A percentile compares a stretch with the other conserved stretches of the same genome.
Evolutionary conservation across 2,329 filamentous ascomycete genomes (phyloP).

Genomic region (Thielaviopsis euricoi): DNA sequence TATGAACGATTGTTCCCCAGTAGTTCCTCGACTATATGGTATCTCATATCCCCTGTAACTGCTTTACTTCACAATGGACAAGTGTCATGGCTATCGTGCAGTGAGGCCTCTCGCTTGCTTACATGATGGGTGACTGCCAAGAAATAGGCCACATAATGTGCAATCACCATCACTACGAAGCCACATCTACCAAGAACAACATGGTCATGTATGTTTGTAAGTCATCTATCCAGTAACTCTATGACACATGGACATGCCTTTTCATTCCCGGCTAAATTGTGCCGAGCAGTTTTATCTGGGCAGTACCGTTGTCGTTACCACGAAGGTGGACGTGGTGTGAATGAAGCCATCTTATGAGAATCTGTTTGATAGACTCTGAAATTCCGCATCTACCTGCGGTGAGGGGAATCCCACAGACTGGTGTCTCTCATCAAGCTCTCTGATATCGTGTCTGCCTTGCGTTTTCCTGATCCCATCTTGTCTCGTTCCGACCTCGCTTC

Average conservation of each 20-base stretch:
- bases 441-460: neutral
- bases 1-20: too few species aligned
- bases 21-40: too few species aligned
- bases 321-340: neutral
- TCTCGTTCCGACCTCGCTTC: neutral
- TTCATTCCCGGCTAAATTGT: neutral
- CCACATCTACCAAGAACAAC: neutral
- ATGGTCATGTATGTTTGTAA: neutral
- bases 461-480: neutral
- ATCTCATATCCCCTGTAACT: neutral
- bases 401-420: neutral
- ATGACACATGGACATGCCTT: neutral
- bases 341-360: neutral
- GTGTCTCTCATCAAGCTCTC: neutral
- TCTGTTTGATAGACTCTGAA: neutral
- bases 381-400: neutral
- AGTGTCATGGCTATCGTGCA: neutral
- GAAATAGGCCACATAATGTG: neutral
- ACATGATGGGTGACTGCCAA: neutral
- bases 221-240: too few species aligned
- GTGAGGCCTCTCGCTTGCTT: conserved; percentile 1
- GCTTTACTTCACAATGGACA: neutral
- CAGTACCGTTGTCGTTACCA: neutral
- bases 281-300: neutral
- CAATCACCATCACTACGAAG: neutral